phyloP scores from a whole-genome alignment of 2,329 filamentous ascomycete species.

The Penicillium occitanis region DNA sequence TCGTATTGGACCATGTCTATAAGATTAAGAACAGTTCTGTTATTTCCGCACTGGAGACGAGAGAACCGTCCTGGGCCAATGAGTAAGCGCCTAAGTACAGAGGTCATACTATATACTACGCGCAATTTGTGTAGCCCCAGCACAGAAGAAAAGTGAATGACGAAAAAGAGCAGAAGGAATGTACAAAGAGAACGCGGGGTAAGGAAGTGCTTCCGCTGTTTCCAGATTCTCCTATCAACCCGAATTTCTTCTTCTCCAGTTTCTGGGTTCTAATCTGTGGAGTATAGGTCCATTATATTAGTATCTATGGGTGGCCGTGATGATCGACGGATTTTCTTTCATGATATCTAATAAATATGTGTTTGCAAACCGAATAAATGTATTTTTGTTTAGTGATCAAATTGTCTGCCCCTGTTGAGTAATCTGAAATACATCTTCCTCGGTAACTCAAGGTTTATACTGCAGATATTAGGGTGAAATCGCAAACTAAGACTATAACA shows the following conservation, averaged over 20 bases:
- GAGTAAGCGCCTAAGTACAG: background rate
- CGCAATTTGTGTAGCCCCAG: background rate
- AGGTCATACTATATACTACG: background rate
- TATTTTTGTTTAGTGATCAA: background rate
- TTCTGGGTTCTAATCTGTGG: background rate
- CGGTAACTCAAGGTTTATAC: background rate
- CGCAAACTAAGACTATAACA: background rate
- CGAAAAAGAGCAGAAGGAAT: background rate
- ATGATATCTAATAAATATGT: background rate
- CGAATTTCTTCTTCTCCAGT: background rate
- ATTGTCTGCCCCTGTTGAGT: background rate
- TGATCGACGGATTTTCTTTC: background rate
- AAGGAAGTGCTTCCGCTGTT: background rate
- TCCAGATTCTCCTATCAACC: background rate
- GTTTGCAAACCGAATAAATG: background rate
- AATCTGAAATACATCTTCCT: background rate
- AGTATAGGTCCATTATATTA: background rate
- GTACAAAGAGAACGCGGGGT: background rate
- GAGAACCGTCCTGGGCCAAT: background rate
- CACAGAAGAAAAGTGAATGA: background rate
- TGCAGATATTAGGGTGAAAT: background rate
- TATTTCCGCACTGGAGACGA: background rate
- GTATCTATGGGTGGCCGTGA: background rate
- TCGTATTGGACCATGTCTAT: background rate
- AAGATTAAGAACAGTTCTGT: background rate